Percentiles rank a stretch among this genome's conserved stretches.
These are phyloP conservation scores for Hypoxylon sp. DNA, from an alignment of 2,329 filamentous ascomycete genomes.

Conservation along the genomic window DNA sequence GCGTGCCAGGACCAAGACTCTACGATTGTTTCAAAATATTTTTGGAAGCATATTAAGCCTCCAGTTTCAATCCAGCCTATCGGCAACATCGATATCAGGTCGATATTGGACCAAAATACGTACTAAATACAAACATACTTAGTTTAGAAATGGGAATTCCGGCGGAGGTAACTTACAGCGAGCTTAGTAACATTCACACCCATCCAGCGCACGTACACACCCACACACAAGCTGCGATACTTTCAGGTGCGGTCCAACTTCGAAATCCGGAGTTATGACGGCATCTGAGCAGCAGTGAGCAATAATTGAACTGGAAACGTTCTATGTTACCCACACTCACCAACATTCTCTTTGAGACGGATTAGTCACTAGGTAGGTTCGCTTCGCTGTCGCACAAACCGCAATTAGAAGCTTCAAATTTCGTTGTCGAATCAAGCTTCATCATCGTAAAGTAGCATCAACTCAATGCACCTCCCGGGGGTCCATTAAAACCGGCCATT, in stretches of 20 bases:
- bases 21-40: conserved; percentile 33
- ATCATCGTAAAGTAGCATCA: conserved; percentile 17
- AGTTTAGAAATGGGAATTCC: conserved; percentile 5
- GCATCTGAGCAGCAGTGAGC: not conserved
- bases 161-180: conserved; percentile 3
- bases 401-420: conserved; percentile 32
- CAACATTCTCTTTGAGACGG: not conserved
- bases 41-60: conserved; percentile 24
- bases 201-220: not conserved
- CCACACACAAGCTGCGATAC: not conserved
- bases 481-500: conserved; percentile 29
- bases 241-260: conserved; percentile 6
- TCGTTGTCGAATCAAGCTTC: conserved; percentile 44
- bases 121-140: not conserved
- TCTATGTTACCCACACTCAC: not conserved
- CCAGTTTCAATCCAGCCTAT: not conserved
- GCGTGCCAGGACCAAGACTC: conserved; percentile 14
- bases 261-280: conserved; percentile 14
- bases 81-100: conserved; percentile 10
- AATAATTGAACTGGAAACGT: not conserved
- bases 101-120: not conserved
- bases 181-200: not conserved
- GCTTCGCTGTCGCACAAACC: conserved; percentile 24
- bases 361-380: conserved; percentile 7
- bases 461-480: conserved; percentile 31